A percentile compares a stretch with the other conserved stretches of the same genome.
Evolutionary conservation across 83 land plant genomes (phyloP).

Genomic region (Isoetes engelmannii): DNA sequence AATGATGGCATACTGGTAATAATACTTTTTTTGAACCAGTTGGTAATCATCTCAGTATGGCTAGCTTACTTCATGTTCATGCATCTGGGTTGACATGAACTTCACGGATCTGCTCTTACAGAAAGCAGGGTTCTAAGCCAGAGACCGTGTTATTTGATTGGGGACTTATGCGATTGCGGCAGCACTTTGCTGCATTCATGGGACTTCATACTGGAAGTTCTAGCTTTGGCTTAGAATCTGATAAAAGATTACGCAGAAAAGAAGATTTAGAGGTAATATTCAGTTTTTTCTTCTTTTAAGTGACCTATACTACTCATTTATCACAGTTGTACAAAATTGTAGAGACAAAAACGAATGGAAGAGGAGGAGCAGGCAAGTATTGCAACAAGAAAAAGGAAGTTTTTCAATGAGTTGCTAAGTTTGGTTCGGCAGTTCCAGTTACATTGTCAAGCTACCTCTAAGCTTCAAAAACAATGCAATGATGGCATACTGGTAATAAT

Average conservation of each 20-base stretch:
- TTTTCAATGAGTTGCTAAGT: slow-evolving; percentile 80
- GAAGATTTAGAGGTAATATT: no score
- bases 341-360: slow-evolving; percentile 82
- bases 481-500: slow-evolving; percentile 77
- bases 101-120: slow-evolving; percentile 73
- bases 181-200: no score
- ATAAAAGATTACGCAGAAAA: no score
- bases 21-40: no score
- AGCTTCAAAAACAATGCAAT: slow-evolving; percentile 80
- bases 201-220: no score
- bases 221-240: no score
- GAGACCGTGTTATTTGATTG: slow-evolving; percentile 77
- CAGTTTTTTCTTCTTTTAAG: no score
- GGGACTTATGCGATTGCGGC: slow-evolving; percentile 77
- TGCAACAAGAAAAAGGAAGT: slow-evolving; percentile 74
- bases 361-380: slow-evolving; percentile 73
- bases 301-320: no score
- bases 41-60: no score
- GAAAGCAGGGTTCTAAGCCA: slow-evolving; percentile 53
- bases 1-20: slow-evolving; percentile 93
- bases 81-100: no score
- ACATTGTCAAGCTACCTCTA: slow-evolving; percentile 61
- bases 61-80: no score
- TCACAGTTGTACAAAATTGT: no score
- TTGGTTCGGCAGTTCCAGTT: slow-evolving; percentile 66